phyloP scores from a whole-genome alignment of 768 basidiomycete species.

The Rhizopogon vinicolor region DNA sequence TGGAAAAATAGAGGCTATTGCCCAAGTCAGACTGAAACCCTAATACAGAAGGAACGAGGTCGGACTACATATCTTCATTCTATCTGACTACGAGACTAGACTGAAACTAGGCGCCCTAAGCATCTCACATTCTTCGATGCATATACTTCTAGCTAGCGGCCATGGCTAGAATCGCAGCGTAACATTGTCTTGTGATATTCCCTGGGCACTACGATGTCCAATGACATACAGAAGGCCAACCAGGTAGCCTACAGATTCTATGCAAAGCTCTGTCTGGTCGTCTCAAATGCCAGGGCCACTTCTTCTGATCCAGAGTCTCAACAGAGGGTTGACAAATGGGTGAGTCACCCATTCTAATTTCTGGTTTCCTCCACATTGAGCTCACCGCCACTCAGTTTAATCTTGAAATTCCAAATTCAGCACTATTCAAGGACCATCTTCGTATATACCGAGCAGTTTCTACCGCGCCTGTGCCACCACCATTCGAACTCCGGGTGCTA shows the following conservation, averaged over 20 bases:
- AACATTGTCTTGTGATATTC: conserved; percentile 20
- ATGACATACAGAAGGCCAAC: conserved; percentile 66
- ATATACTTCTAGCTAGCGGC: no score
- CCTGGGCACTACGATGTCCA: conserved; percentile 31
- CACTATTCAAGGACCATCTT: conserved; percentile 57
- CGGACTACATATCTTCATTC: no score
- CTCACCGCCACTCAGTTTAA: conserved; percentile 54
- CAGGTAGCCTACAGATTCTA: conserved; percentile 84
- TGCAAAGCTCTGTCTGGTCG: conserved; percentile 73
- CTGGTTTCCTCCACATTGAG: not conserved
- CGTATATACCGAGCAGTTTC: conserved; percentile 59
- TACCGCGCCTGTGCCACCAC: conserved; percentile 30
- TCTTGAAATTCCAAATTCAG: conserved; percentile 71
- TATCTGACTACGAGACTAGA: no score
- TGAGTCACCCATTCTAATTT: conserved; percentile 30
- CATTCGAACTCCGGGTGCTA: conserved; percentile 66
- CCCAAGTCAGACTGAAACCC: no score
- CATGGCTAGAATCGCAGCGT: not conserved
- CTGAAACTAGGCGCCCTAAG: no score
- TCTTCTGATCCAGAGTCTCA: conserved; percentile 32
- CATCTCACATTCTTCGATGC: no score
- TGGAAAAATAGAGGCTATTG: no score
- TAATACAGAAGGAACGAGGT: no score
- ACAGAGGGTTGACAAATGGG: conserved; percentile 77
- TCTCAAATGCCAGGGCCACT: conserved; percentile 71